These are phyloP conservation scores for Geosmithia flava DNA, from an alignment of 2,329 filamentous ascomycete species.

Conservation along the genomic window DNA sequence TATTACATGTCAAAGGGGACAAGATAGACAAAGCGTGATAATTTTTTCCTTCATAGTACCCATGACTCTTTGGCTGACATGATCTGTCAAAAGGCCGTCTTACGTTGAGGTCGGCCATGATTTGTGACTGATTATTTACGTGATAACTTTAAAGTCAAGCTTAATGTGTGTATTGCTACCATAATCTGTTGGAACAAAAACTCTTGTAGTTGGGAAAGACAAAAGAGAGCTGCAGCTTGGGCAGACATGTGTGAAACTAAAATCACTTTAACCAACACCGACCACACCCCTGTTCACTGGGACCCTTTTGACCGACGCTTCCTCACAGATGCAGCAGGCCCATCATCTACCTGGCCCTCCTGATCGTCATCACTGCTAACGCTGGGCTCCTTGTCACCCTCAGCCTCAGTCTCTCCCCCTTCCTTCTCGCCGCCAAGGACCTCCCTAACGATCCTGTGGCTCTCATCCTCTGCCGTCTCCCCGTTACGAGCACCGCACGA, in stretches of 20 bases:
- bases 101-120: no score
- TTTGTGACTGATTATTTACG: no score
- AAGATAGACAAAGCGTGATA: neutral
- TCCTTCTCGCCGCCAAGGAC: constrained; percentile 27
- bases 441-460: constrained; percentile 58
- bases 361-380: neutral
- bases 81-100: no score
- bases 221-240: no score
- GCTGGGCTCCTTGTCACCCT: neutral
- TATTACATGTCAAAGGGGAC: neutral
- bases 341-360: constrained; percentile 2
- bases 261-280: no score
- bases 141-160: no score
- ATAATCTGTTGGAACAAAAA: no score
- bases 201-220: no score
- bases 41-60: no score
- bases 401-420: constrained; percentile 1
- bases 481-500: constrained; percentile 77
- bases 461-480: constrained; percentile 63
- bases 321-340: constrained; percentile 9
- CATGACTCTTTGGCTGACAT: no score
- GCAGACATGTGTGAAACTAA: no score
- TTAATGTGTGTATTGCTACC: no score
- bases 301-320: constrained; percentile 8
- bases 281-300: constrained; percentile 5